phyloP scores from a whole-genome alignment of 1,284 basidiomycete genomes.

The Clitocybe nebularis region DNA sequence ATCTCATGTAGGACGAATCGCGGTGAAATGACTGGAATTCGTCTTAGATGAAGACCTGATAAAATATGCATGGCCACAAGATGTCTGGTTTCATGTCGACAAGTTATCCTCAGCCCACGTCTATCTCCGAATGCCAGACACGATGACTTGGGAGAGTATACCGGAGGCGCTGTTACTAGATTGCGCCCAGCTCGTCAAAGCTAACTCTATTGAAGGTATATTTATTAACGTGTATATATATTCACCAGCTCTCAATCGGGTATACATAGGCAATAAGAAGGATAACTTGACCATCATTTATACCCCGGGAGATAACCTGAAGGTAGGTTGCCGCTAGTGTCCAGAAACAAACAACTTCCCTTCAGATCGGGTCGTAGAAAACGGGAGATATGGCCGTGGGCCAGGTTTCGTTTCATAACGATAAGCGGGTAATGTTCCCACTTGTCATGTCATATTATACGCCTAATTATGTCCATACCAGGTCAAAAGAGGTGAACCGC shows the following conservation, averaged over 20 bases:
- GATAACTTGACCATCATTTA: slow-evolving; percentile 93
- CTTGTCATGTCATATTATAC: slow-evolving; percentile 2
- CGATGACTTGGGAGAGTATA: slow-evolving; percentile 85
- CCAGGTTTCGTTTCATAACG: slow-evolving; percentile 90
- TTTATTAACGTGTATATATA: too few relatives aligned
- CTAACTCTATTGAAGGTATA: slow-evolving; percentile 93
- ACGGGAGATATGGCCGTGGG: slow-evolving; percentile 96
- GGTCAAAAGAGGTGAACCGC: slow-evolving; percentile 69
- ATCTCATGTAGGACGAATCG: slow-evolving; percentile 7
- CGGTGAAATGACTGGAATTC: slow-evolving; percentile 10
- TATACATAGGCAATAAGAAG: slow-evolving; percentile 84
- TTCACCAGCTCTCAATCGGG: too few relatives aligned
- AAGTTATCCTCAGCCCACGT: slow-evolving; percentile 94
- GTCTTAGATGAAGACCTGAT: slow-evolving; percentile 87
- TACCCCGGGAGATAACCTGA: slow-evolving; percentile 86
- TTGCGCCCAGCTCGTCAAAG: slow-evolving; percentile 94
- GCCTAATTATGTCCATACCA: slow-evolving; percentile 22
- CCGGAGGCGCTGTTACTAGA: slow-evolving; percentile 79
- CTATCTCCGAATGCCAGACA: slow-evolving; percentile 82
- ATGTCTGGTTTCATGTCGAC: slow-evolving; percentile 83
- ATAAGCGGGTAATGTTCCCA: slow-evolving; percentile 84
- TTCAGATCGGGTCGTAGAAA: slow-evolving; percentile 55
- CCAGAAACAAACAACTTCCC: neutral
- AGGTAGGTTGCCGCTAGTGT: slow-evolving; percentile 44
- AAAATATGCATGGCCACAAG: slow-evolving; percentile 83